Evolutionary conservation across 108 stramenopile genomes (phyloP).

Genomic region (Cyclotella atomus): DNA sequence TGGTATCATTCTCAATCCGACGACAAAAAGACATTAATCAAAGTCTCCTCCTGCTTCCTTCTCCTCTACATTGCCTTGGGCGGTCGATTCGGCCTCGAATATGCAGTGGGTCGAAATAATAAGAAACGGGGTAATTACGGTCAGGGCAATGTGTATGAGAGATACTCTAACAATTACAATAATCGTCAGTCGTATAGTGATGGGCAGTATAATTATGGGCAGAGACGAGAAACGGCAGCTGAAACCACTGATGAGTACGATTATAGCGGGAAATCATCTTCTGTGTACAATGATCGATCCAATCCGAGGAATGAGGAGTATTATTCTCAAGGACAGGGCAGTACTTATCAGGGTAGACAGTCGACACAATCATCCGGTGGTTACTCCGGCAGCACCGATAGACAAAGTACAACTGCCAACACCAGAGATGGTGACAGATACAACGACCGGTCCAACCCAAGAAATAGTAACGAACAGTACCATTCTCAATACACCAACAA

Average conservation of each 20-base stretch:
- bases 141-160: conserved; percentile 63
- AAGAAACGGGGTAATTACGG: conserved; percentile 62
- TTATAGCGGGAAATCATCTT: background rate
- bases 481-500: background rate
- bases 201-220: background rate
- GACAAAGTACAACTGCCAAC: no score
- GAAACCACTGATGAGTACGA: no score
- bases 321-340: conserved; percentile 29
- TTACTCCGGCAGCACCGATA: no score
- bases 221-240: no score
- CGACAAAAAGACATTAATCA: conserved; percentile 60
- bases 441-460: background rate
- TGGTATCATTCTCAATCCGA: conserved; percentile 71
- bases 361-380: background rate
- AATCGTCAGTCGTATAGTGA: conserved; percentile 13
- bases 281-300: conserved; percentile 40
- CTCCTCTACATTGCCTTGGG: conserved; percentile 80
- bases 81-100: conserved; percentile 77
- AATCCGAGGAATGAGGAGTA: conserved; percentile 39
- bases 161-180: no score
- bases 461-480: background rate
- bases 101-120: conserved; percentile 16
- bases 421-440: no score
- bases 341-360: background rate
- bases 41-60: conserved; percentile 54